Percentiles rank a stretch among this genome's conserved stretches.
phyloP scores from a whole-genome alignment of 2,329 filamentous ascomycete genomes.

The Aspergillus glaucus region DNA sequence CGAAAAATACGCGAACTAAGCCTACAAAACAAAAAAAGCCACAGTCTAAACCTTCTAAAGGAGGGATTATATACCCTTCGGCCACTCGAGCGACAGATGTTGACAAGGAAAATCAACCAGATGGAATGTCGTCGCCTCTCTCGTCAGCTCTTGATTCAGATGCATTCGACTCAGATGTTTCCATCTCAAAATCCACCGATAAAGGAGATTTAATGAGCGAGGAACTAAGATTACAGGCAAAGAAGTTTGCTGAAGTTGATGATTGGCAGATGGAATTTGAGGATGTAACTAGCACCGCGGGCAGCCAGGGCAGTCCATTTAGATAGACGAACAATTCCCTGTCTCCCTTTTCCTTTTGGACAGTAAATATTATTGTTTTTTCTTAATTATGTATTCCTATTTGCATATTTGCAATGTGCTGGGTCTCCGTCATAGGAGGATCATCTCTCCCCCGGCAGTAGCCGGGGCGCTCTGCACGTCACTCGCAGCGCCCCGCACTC shows the following conservation, averaged over 20 bases:
- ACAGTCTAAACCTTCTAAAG: slow-evolving; percentile 10
- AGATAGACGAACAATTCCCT: slow-evolving; percentile 5
- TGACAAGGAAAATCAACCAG: slow-evolving; percentile 27
- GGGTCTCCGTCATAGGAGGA: no score
- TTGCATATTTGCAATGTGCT: no score
- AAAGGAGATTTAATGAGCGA: slow-evolving; percentile 24
- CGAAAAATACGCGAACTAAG: slow-evolving; percentile 12
- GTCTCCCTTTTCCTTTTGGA: background rate
- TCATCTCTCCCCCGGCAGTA: no score
- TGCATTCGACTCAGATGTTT: slow-evolving; percentile 18
- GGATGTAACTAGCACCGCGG: slow-evolving; percentile 25
- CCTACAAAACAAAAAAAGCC: slow-evolving; percentile 1
- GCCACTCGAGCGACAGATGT: background rate
- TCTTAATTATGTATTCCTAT: no score
- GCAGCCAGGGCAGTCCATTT: slow-evolving; percentile 17
- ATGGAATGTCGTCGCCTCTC: slow-evolving; percentile 23
- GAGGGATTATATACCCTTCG: slow-evolving; percentile 9
- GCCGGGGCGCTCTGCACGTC: no score
- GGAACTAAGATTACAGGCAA: slow-evolving; percentile 29
- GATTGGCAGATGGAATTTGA: slow-evolving; percentile 41
- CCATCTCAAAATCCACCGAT: slow-evolving; percentile 4
- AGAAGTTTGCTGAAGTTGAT: slow-evolving; percentile 38
- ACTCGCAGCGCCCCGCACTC: no score
- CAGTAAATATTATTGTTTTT: no score
- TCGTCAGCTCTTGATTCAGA: slow-evolving; percentile 30